A percentile compares a stretch with the other conserved stretches of the same genome.
Evolutionary conservation across 495 filamentous ascomycete species (phyloP).

Genomic region (Daldinia bambusicola): DNA sequence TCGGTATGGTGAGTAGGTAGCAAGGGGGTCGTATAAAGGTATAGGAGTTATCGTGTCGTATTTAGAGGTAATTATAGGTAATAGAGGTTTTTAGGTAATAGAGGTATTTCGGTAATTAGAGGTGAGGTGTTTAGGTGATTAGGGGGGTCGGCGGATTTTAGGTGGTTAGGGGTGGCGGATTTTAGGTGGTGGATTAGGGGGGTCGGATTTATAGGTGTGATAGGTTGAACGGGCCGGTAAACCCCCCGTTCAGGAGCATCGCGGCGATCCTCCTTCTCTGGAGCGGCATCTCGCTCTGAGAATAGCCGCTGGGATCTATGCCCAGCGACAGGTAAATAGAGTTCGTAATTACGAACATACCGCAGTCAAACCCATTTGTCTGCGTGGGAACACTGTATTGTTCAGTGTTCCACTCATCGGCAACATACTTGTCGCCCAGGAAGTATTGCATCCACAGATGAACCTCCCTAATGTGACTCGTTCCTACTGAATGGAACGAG

Average conservation of each 20-base stretch:
- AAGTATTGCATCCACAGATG: conserved; percentile 66
- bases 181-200: no score
- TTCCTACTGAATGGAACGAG: conserved; percentile 62
- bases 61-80: not conserved
- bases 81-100: not conserved
- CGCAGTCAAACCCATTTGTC: conserved; percentile 80
- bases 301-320: conserved; percentile 69
- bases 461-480: conserved; percentile 31
- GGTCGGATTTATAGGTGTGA: conserved; percentile 39
- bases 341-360: conserved; percentile 80
- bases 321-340: conserved; percentile 74
- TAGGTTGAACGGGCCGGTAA: conserved; percentile 60
- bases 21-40: not conserved
- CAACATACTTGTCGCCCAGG: conserved; percentile 65
- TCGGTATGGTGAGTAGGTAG: not conserved
- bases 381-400: conserved; percentile 64
- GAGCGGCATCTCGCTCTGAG: conserved; percentile 63
- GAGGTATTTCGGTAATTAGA: not conserved
- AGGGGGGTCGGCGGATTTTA: no score
- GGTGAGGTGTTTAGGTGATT: no score
- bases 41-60: not conserved
- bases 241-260: conserved; percentile 73
- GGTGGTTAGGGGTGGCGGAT: no score
- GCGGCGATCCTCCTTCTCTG: conserved; percentile 74
- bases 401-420: conserved; percentile 70